A percentile compares a stretch with the other conserved stretches of the same genome.
These are phyloP conservation scores for Hypoxylon cercidicola DNA, from an alignment of 495 filamentous ascomycete genomes.

Conservation along the genomic window DNA sequence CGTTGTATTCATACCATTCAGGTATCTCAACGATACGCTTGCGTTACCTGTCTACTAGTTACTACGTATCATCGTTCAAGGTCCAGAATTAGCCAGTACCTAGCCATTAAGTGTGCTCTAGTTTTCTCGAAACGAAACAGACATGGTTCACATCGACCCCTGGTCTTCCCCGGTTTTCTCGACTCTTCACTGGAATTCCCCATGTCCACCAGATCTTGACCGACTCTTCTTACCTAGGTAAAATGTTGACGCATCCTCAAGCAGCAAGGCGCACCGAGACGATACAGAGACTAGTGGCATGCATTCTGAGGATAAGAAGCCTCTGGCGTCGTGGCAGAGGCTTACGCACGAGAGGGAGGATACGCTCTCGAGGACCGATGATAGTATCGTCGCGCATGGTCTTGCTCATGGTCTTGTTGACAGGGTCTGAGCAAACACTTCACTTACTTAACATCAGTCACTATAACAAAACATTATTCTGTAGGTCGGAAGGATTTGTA, in stretches of 20 bases:
- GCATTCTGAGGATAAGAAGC: slow-evolving; percentile 7
- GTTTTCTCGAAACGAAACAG: slow-evolving; percentile 38
- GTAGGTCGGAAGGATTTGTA: slow-evolving; percentile 6
- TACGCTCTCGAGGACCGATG: slow-evolving; percentile 24
- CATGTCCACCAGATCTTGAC: slow-evolving; percentile 30
- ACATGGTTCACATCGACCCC: slow-evolving; percentile 29
- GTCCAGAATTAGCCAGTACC: slow-evolving; percentile 25
- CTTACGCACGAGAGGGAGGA: slow-evolving; percentile 19
- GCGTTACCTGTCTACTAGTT: slow-evolving; percentile 7
- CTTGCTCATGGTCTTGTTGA: slow-evolving; percentile 1
- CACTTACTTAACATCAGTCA: background rate
- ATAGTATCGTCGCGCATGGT: slow-evolving; percentile 27
- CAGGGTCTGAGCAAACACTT: slow-evolving; percentile 1
- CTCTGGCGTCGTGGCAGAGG: slow-evolving; percentile 20
- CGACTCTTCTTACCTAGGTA: slow-evolving; percentile 37
- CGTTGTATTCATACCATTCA: slow-evolving; percentile 20
- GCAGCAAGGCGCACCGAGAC: slow-evolving; percentile 21
- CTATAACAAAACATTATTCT: background rate
- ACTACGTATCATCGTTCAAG: slow-evolving; percentile 19
- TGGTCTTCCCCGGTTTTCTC: slow-evolving; percentile 38
- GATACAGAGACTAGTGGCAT: slow-evolving; percentile 6
- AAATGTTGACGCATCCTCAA: slow-evolving; percentile 40
- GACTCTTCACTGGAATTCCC: slow-evolving; percentile 22
- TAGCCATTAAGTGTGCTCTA: slow-evolving; percentile 11
- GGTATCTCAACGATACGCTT: slow-evolving; percentile 7